Evolutionary conservation across 2,329 filamentous ascomycete genomes (phyloP).

Genomic region (Blastomyces percursus): DNA sequence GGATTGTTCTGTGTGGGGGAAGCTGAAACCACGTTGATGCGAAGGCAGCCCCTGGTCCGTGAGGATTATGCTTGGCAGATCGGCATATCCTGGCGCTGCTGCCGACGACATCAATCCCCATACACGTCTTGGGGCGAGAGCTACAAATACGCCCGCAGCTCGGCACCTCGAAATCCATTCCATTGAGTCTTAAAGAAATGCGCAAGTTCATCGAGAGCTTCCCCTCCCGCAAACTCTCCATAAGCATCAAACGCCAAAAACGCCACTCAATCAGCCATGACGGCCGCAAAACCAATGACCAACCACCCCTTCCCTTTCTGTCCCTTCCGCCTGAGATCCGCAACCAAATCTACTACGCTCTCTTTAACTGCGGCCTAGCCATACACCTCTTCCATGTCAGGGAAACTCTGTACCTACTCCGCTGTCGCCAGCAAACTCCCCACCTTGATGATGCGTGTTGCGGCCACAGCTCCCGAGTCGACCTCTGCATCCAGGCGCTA

Average conservation of each 20-base stretch:
- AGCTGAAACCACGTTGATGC: neutral
- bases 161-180: neutral
- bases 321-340: conserved; percentile 28
- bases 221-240: neutral
- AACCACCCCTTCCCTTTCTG: conserved; percentile 8
- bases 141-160: neutral
- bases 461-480: conserved; percentile 23
- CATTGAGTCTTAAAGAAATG: neutral
- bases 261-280: neutral
- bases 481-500: conserved; percentile 22
- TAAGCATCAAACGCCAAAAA: neutral
- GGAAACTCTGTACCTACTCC: conserved; percentile 27
- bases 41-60: neutral
- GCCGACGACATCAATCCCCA: neutral
- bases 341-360: conserved; percentile 29
- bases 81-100: neutral
- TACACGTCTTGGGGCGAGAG: neutral
- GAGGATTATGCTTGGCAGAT: neutral
- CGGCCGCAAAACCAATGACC: neutral
- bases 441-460: conserved; percentile 22
- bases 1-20: neutral
- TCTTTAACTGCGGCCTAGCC: conserved; percentile 23
- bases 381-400: conserved; percentile 29
- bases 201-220: neutral
- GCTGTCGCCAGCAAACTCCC: conserved; percentile 18